phyloP scores from a whole-genome alignment of 257 asterid genomes.

The Solanum appendiculatum region DNA sequence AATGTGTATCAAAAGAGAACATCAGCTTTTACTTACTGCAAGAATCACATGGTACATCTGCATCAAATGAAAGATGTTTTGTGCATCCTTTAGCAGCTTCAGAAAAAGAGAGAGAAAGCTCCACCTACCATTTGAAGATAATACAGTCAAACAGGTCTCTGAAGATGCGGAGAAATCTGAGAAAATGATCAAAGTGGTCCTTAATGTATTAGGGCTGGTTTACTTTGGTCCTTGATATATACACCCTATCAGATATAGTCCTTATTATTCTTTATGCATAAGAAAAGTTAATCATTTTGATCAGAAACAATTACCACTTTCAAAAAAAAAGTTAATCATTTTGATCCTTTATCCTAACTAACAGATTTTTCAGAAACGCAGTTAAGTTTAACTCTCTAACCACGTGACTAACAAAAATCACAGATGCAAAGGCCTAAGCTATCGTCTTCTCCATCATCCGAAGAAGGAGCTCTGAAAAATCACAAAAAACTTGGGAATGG shows the following conservation, averaged over 20 bases:
- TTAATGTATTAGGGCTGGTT: background rate
- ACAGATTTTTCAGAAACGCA: background rate
- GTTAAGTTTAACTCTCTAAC: background rate
- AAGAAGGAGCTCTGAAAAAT: background rate
- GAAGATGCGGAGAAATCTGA: background rate
- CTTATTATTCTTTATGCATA: background rate
- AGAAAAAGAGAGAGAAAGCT: slow-evolving; percentile 65
- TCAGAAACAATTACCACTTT: too few species aligned
- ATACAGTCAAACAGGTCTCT: background rate
- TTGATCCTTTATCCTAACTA: background rate
- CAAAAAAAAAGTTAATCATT: background rate
- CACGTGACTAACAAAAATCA: background rate
- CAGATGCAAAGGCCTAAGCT: background rate
- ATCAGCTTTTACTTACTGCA: slow-evolving; percentile 55
- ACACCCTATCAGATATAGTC: background rate
- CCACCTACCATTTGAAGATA: slow-evolving; percentile 43
- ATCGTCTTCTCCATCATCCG: background rate
- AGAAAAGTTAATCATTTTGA: background rate
- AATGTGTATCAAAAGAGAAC: background rate
- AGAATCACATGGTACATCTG: slow-evolving; percentile 81
- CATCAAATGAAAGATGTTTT: slow-evolving; percentile 67
- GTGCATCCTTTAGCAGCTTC: slow-evolving; percentile 92
- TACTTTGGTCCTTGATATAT: background rate
- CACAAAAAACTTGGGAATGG: background rate
- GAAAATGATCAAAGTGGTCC: background rate